phyloP scores from a whole-genome alignment of 2,329 filamentous ascomycete species.

The Macrophomina pseudophaseolina region DNA sequence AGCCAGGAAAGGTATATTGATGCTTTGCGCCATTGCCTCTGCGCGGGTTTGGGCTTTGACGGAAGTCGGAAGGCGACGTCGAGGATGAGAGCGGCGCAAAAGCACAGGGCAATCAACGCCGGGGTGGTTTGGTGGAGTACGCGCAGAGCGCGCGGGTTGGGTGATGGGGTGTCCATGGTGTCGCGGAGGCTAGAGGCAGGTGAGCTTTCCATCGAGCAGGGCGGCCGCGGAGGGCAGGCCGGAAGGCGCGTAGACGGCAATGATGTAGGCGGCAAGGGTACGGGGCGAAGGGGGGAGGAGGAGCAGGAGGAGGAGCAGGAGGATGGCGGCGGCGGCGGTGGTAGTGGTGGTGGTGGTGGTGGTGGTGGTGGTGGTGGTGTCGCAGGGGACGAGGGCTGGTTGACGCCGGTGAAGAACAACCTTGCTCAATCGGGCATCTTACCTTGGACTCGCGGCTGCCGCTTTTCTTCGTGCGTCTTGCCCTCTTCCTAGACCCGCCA shows the following conservation, averaged over 20 bases:
- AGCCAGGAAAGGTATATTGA: constrained; percentile 12
- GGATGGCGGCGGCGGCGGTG: background rate
- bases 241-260: no score
- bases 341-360: background rate
- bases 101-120: constrained; percentile 15
- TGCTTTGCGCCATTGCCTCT: background rate
- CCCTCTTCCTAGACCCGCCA: constrained; percentile 14
- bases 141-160: constrained; percentile 14
- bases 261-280: no score
- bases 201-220: constrained; percentile 14
- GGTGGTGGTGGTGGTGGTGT: background rate
- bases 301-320: background rate
- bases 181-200: constrained; percentile 1
- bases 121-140: constrained; percentile 19
- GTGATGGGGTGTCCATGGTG: constrained; percentile 22
- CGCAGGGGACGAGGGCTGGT: background rate
- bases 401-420: constrained; percentile 1
- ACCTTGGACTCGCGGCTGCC: constrained; percentile 13
- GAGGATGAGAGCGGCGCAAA: constrained; percentile 5
- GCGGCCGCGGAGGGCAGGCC: background rate
- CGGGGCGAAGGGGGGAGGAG: background rate
- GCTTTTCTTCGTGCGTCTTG: constrained; percentile 12
- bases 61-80: constrained; percentile 24
- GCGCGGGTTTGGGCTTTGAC: constrained; percentile 1
- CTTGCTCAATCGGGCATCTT: constrained; percentile 21